Evolutionary conservation across 2,329 filamentous ascomycete species (phyloP), one percentile per base, ranked within the genome.

Genomic region (Basipetospora chlamydospora): DNA sequence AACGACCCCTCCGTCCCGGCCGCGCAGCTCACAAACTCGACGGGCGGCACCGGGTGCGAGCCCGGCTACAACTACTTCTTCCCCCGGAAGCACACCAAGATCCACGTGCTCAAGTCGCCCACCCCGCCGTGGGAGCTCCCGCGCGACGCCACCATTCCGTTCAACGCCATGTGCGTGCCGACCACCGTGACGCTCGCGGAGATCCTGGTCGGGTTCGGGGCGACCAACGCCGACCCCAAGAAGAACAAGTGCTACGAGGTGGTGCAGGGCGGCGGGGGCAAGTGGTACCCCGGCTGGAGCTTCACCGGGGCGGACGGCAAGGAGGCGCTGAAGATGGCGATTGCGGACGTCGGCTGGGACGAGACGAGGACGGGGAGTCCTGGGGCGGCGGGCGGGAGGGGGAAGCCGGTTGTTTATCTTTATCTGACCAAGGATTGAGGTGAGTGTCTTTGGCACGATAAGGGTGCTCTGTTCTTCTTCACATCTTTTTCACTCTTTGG

Each of bases 11-110:
- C 57, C 2, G 63, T 68, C 41, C 67, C 70, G 0, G 67, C 68
- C 0, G 59, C 64, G 20, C 66, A 71, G 43, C 56, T 77, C 54
- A 61, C 60, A 32, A 74, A 77, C 53, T 61, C 64, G 0, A 68
- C 67, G 0, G 69, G 73, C 30, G 70, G 70, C 16, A 59, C 66
- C 1, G 70, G 72, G 28, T 67, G 67, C 41, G 73, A 77, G 45
- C 70, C 68, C 0, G 74, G 72, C 2, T 78, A 75, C 56, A 72
- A 73, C 54, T 73, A 75, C 52, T 66, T 76, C 47, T 77, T 76
- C 53, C 64, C 70, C 0, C 46, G 56, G 0, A 60, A 69, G 42
- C 69, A 77, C 49, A 71, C 69, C 21, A 75, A 71, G 43, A 56
- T 77, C 6, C 70, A 77, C 44, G 58, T 78, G 3, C 62, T 79